Evolutionary conservation across 306 rosid genomes (phyloP), one percentile per base, ranked within the genome.

Genomic region (Cicer yamashitae): DNA sequence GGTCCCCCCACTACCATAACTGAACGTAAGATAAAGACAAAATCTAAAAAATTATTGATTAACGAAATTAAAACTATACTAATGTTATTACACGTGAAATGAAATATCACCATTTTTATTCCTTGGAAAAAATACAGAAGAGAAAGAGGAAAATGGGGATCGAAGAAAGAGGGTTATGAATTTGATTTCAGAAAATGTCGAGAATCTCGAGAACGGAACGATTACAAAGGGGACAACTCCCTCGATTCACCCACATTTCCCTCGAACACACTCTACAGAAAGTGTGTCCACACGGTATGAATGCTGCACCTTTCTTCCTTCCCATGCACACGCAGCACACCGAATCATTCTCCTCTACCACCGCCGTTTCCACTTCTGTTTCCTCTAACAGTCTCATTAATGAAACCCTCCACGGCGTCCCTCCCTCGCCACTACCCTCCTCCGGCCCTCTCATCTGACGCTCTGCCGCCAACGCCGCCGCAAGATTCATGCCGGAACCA

Each of bases 291-390:
- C 99, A 96, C 70, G 99, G 99, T 34, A 96, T 96, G 78, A 92
- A 92, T 34, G 99, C 99, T 30, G 97, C 98, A 0, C 96, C 97
- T 77, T 91, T 93, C 73, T 87, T 84, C 79, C 92, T 85, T 10
- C 86, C 89, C 97, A 93, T 93, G 83, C 98, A 93, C 90, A 93
- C 98, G 96, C 97, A 93, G 83, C 98, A 93, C 93, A 93, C 85
- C 59, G 77, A 57, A 84, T 93, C 98, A 75, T 20, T 82, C 30
- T 90, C 89, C 73, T 20, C 71, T 10, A 10, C 17, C 0, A 10
- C 67, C 9, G 0, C 82, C 2, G 15, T 57, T 65, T 57, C 79
- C 60, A 17, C 76, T 39, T 87, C 93, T 61, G 88, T 81, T 66
- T 93, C 98, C 67, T 91, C 93, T 63, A 93, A 78, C 75, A 93